Conservation (phyloP, 768 basidiomycete genomes). For the Daedalea quercina region DNA sequence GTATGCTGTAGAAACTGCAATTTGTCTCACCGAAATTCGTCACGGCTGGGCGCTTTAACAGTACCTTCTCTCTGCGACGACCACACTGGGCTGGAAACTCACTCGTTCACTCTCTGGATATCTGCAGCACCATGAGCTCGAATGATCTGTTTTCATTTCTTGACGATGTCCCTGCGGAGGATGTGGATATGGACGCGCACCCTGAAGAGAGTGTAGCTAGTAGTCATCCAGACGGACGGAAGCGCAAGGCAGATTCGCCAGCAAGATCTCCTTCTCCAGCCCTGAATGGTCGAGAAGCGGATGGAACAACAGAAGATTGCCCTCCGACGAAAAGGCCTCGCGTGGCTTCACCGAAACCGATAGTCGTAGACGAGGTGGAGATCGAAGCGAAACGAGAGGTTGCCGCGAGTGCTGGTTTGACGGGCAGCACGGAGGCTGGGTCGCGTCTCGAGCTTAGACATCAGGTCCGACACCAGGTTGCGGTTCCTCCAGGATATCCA, state of each 20-base stretch:
- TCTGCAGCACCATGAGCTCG: slow-evolving; percentile 11
- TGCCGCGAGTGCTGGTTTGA: slow-evolving; percentile 81
- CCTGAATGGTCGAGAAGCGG: slow-evolving; percentile 9
- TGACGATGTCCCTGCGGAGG: slow-evolving; percentile 31
- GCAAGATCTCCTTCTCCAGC: slow-evolving; percentile 2
- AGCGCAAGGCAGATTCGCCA: slow-evolving; percentile 35
- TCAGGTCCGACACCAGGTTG: slow-evolving; percentile 95
- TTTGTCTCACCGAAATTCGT: too few relatives aligned
- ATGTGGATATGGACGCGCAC: slow-evolving; percentile 7
- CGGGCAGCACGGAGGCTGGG: slow-evolving; percentile 56
- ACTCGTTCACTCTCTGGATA: too few relatives aligned
- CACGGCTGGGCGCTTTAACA: too few relatives aligned
- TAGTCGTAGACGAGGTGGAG: slow-evolving; percentile 91
- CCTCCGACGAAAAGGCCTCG: slow-evolving; percentile 53
- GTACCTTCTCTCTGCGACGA: too few relatives aligned
- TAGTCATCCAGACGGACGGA: slow-evolving; percentile 20
- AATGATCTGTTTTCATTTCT: slow-evolving; percentile 66
- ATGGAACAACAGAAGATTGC: slow-evolving; percentile 25
- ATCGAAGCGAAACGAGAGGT: slow-evolving; percentile 91
- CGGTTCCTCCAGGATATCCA: slow-evolving; percentile 86
- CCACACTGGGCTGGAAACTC: too few relatives aligned
- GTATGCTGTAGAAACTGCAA: too few relatives aligned
- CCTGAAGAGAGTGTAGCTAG: not conserved
- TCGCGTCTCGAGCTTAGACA: slow-evolving; percentile 72
- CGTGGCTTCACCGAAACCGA: slow-evolving; percentile 57